Base-by-base conservation (phyloP, 345 rosid species). In the Hypericum perforatum region DNA sequence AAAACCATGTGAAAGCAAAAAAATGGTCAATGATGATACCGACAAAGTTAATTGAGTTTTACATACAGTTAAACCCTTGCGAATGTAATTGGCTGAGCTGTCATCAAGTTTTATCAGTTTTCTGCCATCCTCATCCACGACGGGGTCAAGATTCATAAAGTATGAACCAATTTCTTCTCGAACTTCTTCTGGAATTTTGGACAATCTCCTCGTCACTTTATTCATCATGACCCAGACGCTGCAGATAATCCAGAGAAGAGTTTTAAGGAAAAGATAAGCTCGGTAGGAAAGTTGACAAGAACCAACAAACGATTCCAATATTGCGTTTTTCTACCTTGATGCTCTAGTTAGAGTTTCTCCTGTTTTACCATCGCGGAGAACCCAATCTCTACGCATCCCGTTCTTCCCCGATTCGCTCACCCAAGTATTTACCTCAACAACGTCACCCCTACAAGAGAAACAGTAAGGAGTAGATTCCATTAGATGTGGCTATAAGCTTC, bases 211-310 rank as follows among this genome's bases (percentile, higher is more conserved):
- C 39, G 97, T 89, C 59, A 76, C 56, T 75, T 89, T 94, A 82
- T 94, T 94, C 97, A 94, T 89, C 99, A 89, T 84, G 70, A 94
- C 97, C 94, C 97, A 94, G 45, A 88, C 78, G 70, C 99, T 89
- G 82, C 76, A 68, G 59, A 48, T 32, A 43, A 43, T 55, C 57
- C 39, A 67, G 37, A 55, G 53, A 6, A 22, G 53, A 48, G 59
- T 16, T 39, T 12, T 16, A 43, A 36, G 52, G n/a, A n/a, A 13
- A 39, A 55, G 11, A 16, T 8, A 6, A 5, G 14, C 49, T n/a
- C 8, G 49, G 12, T 12, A 7, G 16, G 14, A 12, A 12, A 46
- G 50, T 3, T 46, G 8, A 13, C 9, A 9, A 46, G 22, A 13
- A 46, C 50, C 0, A 13, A 32, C 15, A 46, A 46, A 3, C 29